Evolutionary conservation across 768 basidiomycete species (phyloP), one percentile per base, ranked within the genome.

Genomic region (Psilocybe cubensis): DNA sequence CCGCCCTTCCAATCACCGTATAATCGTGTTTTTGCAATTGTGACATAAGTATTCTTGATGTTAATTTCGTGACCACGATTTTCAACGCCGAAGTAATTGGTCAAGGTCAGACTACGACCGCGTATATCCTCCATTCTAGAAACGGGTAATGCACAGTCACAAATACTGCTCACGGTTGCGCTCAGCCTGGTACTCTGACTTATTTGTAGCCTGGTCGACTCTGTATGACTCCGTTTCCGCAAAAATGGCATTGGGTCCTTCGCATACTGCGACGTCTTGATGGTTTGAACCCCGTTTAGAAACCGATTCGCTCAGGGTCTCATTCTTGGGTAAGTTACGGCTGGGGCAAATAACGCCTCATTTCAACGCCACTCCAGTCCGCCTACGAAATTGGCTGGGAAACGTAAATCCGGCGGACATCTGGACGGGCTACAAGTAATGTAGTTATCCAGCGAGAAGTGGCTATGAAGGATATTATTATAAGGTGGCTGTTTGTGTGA

Each of bases 301-400:
- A 64, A 57, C 48, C 29, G 47, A 28, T n/a, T 44, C 52, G 53
- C 54, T 61, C 60, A 59, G 52, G 56, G 54, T 54, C 54, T 18
- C 51, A 44, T 38, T 38, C 35, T 38, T 38, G 49, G 48, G 55
- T 58, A 54, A 41, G 42, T 48, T 35, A 48, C 44, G 35, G 57
- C 48, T 55, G 35, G 50, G 50, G 55, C 52, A 59, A 52, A 17
- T 52, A 29, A 57, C 27, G 55, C 52, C 48, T 58, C 56, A 52
- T 54, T 64, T 56, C 35, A 52, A 58, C 60, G 60, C 60, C 60
- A 61, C 57, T 35, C 50, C 58, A 55, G 57, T 57, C 56, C 33
- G 54, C 44, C 9, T 9, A 60, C 20, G 35, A 38, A 38, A 10
- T 38, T 11, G 35, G 35, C 24, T 29, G 27, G 48, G 25, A 46